Evolutionary conservation across 495 filamentous ascomycete species (phyloP).

Genomic region (Trichoderma asperelloides): DNA sequence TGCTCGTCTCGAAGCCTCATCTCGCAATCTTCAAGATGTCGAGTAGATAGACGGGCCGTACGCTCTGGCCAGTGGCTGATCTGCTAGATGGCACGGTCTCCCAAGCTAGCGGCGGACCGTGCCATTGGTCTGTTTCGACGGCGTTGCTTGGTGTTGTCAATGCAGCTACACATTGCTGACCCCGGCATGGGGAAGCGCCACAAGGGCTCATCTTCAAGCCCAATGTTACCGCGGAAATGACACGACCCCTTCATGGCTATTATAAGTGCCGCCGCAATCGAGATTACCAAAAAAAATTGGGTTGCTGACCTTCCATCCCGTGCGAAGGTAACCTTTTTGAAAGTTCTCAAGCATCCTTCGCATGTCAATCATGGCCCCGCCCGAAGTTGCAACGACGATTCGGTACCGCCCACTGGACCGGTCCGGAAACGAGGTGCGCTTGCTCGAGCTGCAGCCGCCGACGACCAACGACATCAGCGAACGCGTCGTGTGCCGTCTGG

Average conservation of each 20-base stretch:
- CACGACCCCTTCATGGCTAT: not conserved
- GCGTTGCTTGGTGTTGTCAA: not conserved
- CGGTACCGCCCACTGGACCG: slow-evolving; percentile 10
- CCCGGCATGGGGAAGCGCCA: not conserved
- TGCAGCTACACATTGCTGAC: not conserved
- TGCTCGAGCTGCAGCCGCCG: slow-evolving; percentile 12
- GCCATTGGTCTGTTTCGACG: not conserved
- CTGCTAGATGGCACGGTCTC: not conserved
- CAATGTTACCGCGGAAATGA: slow-evolving; percentile 4
- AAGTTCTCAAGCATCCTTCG: not conserved
- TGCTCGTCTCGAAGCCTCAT: too few species aligned
- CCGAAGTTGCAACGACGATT: not conserved
- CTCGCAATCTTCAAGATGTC: too few species aligned
- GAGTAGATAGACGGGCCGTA: not conserved
- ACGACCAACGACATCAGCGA: slow-evolving; percentile 10
- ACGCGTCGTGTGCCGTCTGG: slow-evolving; percentile 10
- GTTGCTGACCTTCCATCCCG: not conserved
- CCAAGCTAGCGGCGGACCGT: not conserved
- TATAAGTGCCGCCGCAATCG: slow-evolving; percentile 6
- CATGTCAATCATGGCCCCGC: slow-evolving; percentile 9
- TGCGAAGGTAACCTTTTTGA: not conserved
- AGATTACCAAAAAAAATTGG: not conserved
- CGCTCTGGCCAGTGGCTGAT: not conserved
- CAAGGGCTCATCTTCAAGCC: not conserved
- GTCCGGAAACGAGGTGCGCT: slow-evolving; percentile 9